A percentile compares a stretch with the other conserved stretches of the same genome.
Conservation (phyloP, 257 asterid species). For the Nicotiana noctiflora region DNA sequence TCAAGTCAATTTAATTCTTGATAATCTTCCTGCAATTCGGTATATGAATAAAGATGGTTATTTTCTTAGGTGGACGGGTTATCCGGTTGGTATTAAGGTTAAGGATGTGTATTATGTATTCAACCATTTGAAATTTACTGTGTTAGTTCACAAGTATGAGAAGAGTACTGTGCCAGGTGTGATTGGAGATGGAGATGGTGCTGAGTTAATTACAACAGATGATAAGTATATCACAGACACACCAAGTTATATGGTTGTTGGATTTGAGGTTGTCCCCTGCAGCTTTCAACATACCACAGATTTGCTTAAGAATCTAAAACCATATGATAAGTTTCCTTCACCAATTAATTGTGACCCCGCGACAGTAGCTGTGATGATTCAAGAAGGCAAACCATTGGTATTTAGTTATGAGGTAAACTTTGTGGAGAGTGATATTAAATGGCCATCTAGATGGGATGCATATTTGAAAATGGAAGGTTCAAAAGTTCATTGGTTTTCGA, state of each 20-base stretch:
- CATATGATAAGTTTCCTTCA: conserved; percentile 13
- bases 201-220: conserved; percentile 10
- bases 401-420: conserved; percentile 18
- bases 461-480: conserved; percentile 29
- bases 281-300: conserved; percentile 15
- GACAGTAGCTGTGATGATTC: conserved; percentile 4
- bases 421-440: conserved; percentile 25
- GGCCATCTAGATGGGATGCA: conserved; percentile 27
- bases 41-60: conserved; percentile 19
- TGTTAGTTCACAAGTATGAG: conserved; percentile 20
- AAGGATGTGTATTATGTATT: conserved; percentile 15
- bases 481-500: conserved; percentile 25
- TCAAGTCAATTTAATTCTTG: conserved; percentile 25
- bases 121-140: conserved; percentile 23
- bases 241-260: conserved; percentile 19
- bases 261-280: conserved; percentile 25
- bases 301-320: conserved; percentile 1
- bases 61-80: conserved; percentile 23
- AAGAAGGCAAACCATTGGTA: conserved; percentile 15
- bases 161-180: conserved; percentile 15
- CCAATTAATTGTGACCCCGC: conserved; percentile 16
- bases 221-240: conserved; percentile 7
- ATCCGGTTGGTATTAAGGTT: conserved; percentile 23
- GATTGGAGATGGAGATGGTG: conserved; percentile 21
- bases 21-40: conserved; percentile 25